Conservation (phyloP, 148 eudicot species). For the Agrostemma githago region DNA sequence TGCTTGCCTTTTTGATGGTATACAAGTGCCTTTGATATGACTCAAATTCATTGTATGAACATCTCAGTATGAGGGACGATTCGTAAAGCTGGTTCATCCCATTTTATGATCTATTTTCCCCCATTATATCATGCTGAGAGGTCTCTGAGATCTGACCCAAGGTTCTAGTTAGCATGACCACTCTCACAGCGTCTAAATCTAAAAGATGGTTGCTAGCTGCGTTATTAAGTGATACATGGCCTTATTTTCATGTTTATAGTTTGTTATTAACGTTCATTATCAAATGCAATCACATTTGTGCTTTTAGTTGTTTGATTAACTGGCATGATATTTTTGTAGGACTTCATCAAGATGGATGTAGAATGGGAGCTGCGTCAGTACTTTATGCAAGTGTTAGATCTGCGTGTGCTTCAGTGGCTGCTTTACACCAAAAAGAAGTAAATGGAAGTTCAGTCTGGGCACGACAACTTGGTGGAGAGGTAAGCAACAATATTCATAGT, state of each 20-base stretch:
- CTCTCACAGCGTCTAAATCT: neutral
- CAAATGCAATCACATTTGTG: neutral
- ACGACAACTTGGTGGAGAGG: conserved; percentile 99
- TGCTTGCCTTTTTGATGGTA: neutral
- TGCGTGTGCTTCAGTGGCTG: conserved; percentile 79
- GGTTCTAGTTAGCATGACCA: neutral
- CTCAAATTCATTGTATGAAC: neutral
- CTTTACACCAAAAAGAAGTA: conserved; percentile 71
- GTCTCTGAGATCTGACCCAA: neutral
- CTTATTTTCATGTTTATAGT: neutral
- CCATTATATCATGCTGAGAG: neutral
- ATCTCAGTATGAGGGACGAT: neutral
- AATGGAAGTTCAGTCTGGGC: conserved; percentile 79
- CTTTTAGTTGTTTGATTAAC: conserved; percentile 3
- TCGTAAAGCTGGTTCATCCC: neutral
- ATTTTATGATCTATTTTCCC: neutral
- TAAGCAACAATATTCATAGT: conserved; percentile 21
- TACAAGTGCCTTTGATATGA: neutral
- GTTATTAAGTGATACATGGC: neutral
- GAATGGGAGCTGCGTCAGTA: conserved; percentile 66
- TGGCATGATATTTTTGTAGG: conserved; percentile 42
- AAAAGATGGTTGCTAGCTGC: neutral
- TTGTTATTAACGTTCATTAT: neutral
- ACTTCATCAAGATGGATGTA: conserved; percentile 89
- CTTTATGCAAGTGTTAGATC: conserved; percentile 77